These are phyloP conservation scores for Fomitopsis betulina DNA, from an alignment of 1,284 basidiomycete genomes.

Conservation along the genomic window DNA sequence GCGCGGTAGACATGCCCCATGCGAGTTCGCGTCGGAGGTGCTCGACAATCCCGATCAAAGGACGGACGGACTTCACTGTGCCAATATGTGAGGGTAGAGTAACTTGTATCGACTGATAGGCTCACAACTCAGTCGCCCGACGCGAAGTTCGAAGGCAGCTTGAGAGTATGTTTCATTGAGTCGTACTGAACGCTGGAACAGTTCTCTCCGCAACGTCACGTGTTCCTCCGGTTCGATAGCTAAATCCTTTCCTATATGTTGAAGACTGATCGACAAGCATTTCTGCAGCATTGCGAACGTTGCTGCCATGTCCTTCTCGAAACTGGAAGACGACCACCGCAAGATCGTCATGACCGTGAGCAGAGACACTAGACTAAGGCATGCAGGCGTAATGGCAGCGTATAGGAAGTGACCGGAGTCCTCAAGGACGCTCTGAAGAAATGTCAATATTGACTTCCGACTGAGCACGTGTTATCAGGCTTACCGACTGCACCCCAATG, in stretches of 20 bases:
- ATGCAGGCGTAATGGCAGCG: conserved; percentile 37
- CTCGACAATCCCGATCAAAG: conserved; percentile 38
- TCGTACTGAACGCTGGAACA: conserved; percentile 35
- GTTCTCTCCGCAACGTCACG: conserved; percentile 23
- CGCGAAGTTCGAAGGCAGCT: conserved; percentile 42
- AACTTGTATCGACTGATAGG: not conserved
- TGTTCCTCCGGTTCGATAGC: conserved; percentile 16
- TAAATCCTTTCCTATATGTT: conserved; percentile 18
- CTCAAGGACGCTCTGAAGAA: conserved; percentile 25
- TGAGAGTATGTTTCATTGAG: conserved; percentile 41
- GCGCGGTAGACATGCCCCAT: conserved; percentile 36
- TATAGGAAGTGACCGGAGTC: conserved; percentile 36
- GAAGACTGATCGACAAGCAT: conserved; percentile 32
- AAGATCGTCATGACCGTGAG: conserved; percentile 36
- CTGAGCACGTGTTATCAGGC: conserved; percentile 4
- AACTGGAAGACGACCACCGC: conserved; percentile 39
- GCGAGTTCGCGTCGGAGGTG: conserved; percentile 44
- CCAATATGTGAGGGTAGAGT: not conserved
- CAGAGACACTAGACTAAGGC: conserved; percentile 36
- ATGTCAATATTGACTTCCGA: not conserved
- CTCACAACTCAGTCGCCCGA: conserved; percentile 42
- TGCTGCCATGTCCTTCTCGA: conserved; percentile 36
- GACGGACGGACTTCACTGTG: conserved; percentile 41
- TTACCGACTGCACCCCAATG: conserved; percentile 29
- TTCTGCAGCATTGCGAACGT: conserved; percentile 32